Base-by-base conservation (phyloP, 148 eudicot species). In the Rheum nobile region DNA sequence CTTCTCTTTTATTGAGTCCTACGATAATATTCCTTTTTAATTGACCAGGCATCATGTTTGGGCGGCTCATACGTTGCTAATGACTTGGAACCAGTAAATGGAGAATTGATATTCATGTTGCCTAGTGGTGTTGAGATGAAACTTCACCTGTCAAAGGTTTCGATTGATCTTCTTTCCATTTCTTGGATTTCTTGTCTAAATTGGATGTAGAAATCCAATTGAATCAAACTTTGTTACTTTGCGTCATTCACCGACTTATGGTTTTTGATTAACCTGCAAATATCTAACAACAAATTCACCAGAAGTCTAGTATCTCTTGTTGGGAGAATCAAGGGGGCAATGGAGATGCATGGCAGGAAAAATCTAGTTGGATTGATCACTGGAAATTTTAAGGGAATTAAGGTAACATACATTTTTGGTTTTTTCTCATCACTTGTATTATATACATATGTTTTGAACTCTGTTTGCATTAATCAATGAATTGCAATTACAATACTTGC, bases 141-240 rank as follows among this genome's bases (percentile, higher is more conserved):
- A 79, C 89, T 96, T 84, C 87, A 85, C 75, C 73, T 96, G 85
- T 82, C 91, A 69, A 88, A 92, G 99, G 99, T 95, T 39, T 76
- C 42, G 2, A 21, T 39, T 21, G 41, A 39, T 41, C 73, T 71
- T 71, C 32, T 70, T 39, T 22, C 19, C 50, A 13, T 71, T 71
- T 71, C 19, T 24, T 37, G 73, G 48, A 39, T 71, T 24, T 12
- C 29, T 71, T 43, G n/a, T n/a, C n/a, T n/a, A n/a, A n/a, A n/a
- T n/a, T n/a, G n/a, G n/a, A n/a, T n/a, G n/a, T n/a, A n/a, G n/a
- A n/a, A n/a, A n/a, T n/a, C n/a, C n/a, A n/a, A n/a, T n/a, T n/a
- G 46, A 4, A 32, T 12, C n/a, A 6, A 17, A 7, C 22, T 34
- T 32, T 13, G 17, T 61, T 29, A 37, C 32, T 65, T 17, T 31